Evolutionary conservation across 1,139 yeast species (phyloP), one percentile per base, ranked within the genome.

Genomic region (Magnusiomyces magnusii): DNA sequence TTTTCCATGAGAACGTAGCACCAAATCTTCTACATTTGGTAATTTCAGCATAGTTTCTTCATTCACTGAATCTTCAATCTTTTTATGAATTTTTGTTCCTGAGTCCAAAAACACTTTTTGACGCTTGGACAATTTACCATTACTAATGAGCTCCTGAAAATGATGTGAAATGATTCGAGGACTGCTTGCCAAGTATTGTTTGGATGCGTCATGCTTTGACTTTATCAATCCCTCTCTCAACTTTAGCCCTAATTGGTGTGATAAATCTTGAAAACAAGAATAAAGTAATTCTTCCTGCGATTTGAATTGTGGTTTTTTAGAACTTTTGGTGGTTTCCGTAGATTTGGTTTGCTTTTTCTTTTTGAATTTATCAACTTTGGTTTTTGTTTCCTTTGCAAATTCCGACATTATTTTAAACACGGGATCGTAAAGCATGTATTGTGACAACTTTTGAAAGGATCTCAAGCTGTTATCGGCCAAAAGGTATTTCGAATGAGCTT

Each of bases 31-130:
- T 36, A 19, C 34, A 21, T 23, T 44, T 5, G 42, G 23, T 2
- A 41, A 19, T 9, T 44, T 21, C 17, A 34, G 13, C 2, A 21
- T 7, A 10, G 41, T 28, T n/a, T 52, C 39, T 1, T 25, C 47
- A 44, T 61, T 60, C 9, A 25, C 55, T 47, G 25, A 19, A 31
- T 44, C 42, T 53, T 72, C 75, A 13, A 73, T 63, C 23, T n/a
- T 47, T 3, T 61, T 61, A 57, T 73, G 76, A 24, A 69, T 60
- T 7, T 54, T 60, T 2, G 68, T 66, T 21, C 76, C 76, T 3
- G 60, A 60, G 1, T 39, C 44, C 44, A 39, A 15, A 39, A 39
- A 39, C 10, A 19, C 17, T 19, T 39, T 39, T 39, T 39, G 44
- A n/a, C 44, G 44, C 19, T 39, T 39, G 19, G 44, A 39, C 17